phyloP scores from a whole-genome alignment of 257 asterid genomes.

The Paraleonurus japonicus region DNA sequence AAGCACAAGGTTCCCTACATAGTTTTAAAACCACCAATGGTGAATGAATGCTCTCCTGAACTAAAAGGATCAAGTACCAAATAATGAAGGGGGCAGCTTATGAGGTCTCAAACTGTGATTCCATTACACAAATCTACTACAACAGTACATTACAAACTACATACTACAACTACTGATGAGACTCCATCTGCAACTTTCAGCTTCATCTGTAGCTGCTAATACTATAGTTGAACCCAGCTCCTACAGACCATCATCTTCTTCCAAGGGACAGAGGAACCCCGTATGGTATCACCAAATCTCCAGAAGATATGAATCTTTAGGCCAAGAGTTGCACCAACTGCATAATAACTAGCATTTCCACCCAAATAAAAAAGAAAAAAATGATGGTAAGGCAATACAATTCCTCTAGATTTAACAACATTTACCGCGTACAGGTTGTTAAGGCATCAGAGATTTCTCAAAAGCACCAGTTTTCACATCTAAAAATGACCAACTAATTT shows the following conservation, averaged over 20 bases:
- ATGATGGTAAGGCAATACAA: background rate
- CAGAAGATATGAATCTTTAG: background rate
- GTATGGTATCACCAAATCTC: background rate
- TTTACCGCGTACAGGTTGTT: background rate
- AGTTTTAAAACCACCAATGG: background rate
- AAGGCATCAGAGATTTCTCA: background rate
- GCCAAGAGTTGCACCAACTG: background rate
- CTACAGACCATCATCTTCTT: constrained; percentile 12
- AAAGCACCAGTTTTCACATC: background rate
- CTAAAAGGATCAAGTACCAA: background rate
- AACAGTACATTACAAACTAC: constrained; percentile 27
- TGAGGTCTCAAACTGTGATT: background rate
- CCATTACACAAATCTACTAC: constrained; percentile 10
- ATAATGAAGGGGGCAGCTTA: constrained; percentile 12
- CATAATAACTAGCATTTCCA: background rate
- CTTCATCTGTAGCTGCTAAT: constrained; percentile 16
- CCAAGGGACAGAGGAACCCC: background rate
- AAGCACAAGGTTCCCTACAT: background rate
- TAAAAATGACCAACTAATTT: background rate
- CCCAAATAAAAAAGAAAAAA: background rate
- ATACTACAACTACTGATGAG: constrained; percentile 17
- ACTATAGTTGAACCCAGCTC: constrained; percentile 14
- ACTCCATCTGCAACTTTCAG: background rate
- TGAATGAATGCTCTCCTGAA: background rate
- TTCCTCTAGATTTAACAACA: constrained; percentile 1